phyloP scores from a whole-genome alignment of 1,284 basidiomycete species.

The Ganoderma sinense region DNA sequence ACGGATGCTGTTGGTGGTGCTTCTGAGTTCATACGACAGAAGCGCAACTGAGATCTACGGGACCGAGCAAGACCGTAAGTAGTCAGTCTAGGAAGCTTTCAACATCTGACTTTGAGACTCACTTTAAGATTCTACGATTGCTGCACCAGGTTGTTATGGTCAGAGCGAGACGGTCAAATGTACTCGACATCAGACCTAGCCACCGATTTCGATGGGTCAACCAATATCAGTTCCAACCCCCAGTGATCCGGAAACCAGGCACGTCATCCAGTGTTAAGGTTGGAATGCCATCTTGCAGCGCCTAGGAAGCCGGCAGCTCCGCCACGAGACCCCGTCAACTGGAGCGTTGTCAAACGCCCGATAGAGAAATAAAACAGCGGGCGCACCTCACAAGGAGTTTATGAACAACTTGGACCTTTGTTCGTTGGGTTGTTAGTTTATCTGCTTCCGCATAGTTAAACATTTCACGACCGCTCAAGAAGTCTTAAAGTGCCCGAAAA shows the following conservation, averaged over 20 bases:
- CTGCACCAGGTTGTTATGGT: background rate
- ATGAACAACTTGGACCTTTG: background rate
- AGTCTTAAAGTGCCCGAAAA: background rate
- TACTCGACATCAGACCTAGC: background rate
- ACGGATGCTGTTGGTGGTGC: background rate
- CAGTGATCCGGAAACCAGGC: background rate
- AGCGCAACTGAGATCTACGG: background rate
- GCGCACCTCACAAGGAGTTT: background rate
- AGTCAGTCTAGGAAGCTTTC: background rate
- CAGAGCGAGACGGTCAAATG: background rate
- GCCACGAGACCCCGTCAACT: background rate
- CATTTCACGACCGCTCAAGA: background rate
- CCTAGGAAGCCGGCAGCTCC: background rate
- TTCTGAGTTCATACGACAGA: background rate
- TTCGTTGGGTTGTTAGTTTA: background rate
- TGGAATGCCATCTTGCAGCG: background rate
- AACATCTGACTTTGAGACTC: background rate
- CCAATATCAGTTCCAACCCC: background rate
- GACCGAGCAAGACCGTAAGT: background rate
- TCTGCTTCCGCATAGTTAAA: background rate
- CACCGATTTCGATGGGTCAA: background rate
- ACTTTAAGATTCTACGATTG: background rate
- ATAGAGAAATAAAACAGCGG: background rate
- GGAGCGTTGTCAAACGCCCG: background rate
- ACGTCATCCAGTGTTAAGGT: background rate